Base-by-base conservation (phyloP, 2,329 filamentous ascomycete genomes). In the Colletotrichum liriopes region DNA sequence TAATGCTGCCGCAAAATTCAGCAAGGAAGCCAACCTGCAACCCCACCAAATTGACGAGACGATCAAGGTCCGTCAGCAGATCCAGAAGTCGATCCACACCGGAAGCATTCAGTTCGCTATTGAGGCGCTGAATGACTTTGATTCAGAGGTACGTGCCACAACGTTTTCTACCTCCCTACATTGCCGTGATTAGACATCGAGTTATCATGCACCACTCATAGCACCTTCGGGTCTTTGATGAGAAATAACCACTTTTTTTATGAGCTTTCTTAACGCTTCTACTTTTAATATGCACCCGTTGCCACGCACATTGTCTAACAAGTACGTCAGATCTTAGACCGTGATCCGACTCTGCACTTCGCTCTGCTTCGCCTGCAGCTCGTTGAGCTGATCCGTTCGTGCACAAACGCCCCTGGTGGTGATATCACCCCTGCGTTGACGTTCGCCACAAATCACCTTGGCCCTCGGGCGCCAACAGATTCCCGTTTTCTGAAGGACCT, bases 191-290 rank as follows among this genome's bases (percentile, higher is more conserved):
- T 98, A 98, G 87, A 94, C 88, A 80, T 82, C 80, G 86, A 89
- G 88, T 93, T 95, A 91, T 97, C 96, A 99, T 99, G 96, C 96
- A 99, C 96, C 96, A 99, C 96, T 95, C 96, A 94, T 96, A 98
- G 90, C 88, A 88, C 89, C 91, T 91, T 90, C 87, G 87, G 90
- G 91, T 54, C 92, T 84, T 90, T 96, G 96, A 97, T 97, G 96
- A 98, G 89, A 91, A 91, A 92, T 87, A 90, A 90, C 89, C 89
- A 91, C 88, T 85, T 85, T 63, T 84, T 81, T 83, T 80, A 83
- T 84, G 82, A 84, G 75, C 75, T 63, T 26, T 55, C 37, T 18
- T 71, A 75, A 43, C 63, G 60, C 56, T 37, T 59, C 58, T 18
- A 73, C 49, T 52, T 45, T 70, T 7, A 47, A 65, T 59, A 37